Percentiles rank a stretch among this genome's conserved stretches.
These are phyloP conservation scores for Suillus variegatus DNA, from an alignment of 768 basidiomycete genomes.

Conservation along the genomic window DNA sequence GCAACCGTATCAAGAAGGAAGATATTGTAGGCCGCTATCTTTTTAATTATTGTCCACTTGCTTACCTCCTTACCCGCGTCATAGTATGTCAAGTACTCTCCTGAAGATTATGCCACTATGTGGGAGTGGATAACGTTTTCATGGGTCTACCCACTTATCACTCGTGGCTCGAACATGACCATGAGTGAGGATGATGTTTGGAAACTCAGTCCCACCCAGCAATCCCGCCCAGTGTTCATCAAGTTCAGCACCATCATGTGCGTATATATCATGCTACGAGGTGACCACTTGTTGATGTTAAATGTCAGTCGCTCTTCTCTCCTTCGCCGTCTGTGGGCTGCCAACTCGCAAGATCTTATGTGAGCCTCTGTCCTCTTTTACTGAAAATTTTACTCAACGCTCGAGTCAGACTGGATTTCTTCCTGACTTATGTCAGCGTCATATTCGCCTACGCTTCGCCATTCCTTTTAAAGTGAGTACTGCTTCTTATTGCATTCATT, in stretches of 20 bases:
- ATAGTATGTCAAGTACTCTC: constrained; percentile 35
- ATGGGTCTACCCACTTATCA: constrained; percentile 71
- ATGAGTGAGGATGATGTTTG: constrained; percentile 75
- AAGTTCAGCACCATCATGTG: constrained; percentile 40
- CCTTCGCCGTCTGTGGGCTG: constrained; percentile 42
- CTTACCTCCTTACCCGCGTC: not conserved
- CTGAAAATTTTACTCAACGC: not conserved
- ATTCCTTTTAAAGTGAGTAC: constrained; percentile 75
- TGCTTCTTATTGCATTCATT: not conserved
- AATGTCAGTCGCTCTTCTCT: constrained; percentile 31
- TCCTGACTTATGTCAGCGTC: constrained; percentile 67
- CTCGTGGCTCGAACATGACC: constrained; percentile 48
- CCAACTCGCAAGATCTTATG: constrained; percentile 50
- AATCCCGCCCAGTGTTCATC: constrained; percentile 63
- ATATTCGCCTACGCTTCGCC: constrained; percentile 79
- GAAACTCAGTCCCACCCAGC: constrained; percentile 66
- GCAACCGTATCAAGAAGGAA: constrained; percentile 45
- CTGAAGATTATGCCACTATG: constrained; percentile 76
- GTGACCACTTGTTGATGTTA: not conserved
- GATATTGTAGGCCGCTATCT: constrained; percentile 57
- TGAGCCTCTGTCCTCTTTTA: constrained; percentile 9
- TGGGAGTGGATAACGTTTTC: constrained; percentile 71
- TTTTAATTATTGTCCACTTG: not conserved
- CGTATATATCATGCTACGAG: not conserved
- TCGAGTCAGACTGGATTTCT: constrained; percentile 56